Conservation (phyloP, 1,139 yeast genomes). For the Blastobotrys indianensis region DNA sequence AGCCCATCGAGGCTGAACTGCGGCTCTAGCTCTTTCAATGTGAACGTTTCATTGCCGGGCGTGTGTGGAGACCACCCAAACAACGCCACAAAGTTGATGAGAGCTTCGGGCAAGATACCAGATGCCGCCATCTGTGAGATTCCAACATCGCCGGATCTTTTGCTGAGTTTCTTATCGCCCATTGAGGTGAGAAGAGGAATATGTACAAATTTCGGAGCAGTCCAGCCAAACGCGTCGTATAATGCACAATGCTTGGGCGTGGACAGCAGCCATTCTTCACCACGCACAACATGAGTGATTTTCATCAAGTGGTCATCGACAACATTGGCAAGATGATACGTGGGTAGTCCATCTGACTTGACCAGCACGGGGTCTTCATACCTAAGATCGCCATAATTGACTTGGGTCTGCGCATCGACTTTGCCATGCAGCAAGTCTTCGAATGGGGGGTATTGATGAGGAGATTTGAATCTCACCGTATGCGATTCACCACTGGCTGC, state of each 20-base stretch:
- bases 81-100: conserved; percentile 78
- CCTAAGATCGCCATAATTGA: conserved; percentile 59
- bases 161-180: conserved; percentile 74
- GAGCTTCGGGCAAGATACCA: conserved; percentile 80
- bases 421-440: conserved; percentile 71
- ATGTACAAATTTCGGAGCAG: conserved; percentile 75
- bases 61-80: conserved; percentile 88
- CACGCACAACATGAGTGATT: conserved; percentile 90
- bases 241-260: conserved; percentile 92
- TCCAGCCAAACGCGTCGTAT: conserved; percentile 84
- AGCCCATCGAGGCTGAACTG: conserved; percentile 55
- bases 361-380: conserved; percentile 85
- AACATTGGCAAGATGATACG: conserved; percentile 94
- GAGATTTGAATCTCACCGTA: conserved; percentile 48
- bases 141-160: conserved; percentile 78
- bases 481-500: conserved; percentile 34
- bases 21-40: conserved; percentile 47
- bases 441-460: conserved; percentile 60
- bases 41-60: conserved; percentile 46
- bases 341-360: conserved; percentile 90
- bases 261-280: conserved; percentile 96
- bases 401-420: conserved; percentile 72
- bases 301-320: conserved; percentile 91
- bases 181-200: conserved; percentile 77
- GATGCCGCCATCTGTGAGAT: conserved; percentile 50